Percentiles rank a stretch among this genome's conserved stretches.
Conservation (phyloP, 495 filamentous ascomycete genomes). For the Tuber indicum region DNA sequence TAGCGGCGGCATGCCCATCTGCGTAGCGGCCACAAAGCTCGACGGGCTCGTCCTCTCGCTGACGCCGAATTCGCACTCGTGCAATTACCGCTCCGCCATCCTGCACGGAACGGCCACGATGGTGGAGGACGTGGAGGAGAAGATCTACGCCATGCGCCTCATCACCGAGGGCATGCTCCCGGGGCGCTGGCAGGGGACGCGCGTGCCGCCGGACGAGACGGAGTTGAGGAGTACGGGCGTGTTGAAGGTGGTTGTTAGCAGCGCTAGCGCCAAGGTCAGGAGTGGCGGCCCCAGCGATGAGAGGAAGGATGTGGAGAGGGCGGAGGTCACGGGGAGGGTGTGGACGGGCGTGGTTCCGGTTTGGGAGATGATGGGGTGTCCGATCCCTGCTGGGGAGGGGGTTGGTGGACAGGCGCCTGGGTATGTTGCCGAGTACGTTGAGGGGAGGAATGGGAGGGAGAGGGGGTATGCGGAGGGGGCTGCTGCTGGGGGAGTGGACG, state of each 20-base stretch:
- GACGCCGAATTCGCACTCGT: constrained; percentile 69
- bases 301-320: constrained; percentile 57
- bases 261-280: constrained; percentile 73
- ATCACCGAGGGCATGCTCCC: constrained; percentile 70
- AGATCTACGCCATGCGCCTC: constrained; percentile 73
- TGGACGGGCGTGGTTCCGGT: constrained; percentile 86
- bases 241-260: constrained; percentile 60
- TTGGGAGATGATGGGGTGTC: constrained; percentile 59
- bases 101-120: constrained; percentile 67
- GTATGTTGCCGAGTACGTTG: constrained; percentile 56
- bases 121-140: constrained; percentile 63
- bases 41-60: constrained; percentile 72
- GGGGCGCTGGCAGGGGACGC: constrained; percentile 61
- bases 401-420: constrained; percentile 55
- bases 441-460: constrained; percentile 51
- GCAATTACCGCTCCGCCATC: constrained; percentile 81
- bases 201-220: constrained; percentile 62
- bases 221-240: constrained; percentile 76
- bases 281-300: constrained; percentile 65
- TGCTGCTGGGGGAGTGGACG: constrained; percentile 22
- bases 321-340: constrained; percentile 54
- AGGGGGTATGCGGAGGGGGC: constrained; percentile 52
- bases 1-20: constrained; percentile 50
- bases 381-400: constrained; percentile 60
- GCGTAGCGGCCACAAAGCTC: constrained; percentile 60